Conservation (phyloP, 345 rosid genomes). For the Schrenkiella parvula region DNA sequence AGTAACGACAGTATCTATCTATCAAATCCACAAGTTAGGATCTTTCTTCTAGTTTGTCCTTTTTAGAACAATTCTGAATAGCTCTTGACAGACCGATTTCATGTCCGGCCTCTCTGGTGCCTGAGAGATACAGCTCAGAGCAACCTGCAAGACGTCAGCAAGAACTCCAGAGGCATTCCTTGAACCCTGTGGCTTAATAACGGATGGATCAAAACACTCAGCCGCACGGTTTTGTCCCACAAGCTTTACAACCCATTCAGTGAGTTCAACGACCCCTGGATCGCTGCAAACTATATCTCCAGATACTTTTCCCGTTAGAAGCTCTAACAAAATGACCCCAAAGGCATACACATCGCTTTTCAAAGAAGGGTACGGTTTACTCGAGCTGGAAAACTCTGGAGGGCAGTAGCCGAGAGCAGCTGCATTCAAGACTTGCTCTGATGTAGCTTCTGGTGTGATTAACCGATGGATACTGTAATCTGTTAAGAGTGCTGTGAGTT, state of each 20-base stretch:
- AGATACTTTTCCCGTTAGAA: slow-evolving; percentile 62
- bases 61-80: slow-evolving; percentile 31
- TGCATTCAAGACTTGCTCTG: slow-evolving; percentile 83
- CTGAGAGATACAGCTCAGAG: slow-evolving; percentile 63
- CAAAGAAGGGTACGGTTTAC: slow-evolving; percentile 78
- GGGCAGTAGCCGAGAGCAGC: slow-evolving; percentile 89
- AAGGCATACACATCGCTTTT: slow-evolving; percentile 88
- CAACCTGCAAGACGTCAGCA: slow-evolving; percentile 52
- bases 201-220: slow-evolving; percentile 61
- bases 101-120: slow-evolving; percentile 88
- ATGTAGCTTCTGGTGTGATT: slow-evolving; percentile 73
- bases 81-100: slow-evolving; percentile 57
- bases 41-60: slow-evolving; percentile 16
- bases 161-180: slow-evolving; percentile 36
- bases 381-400: slow-evolving; percentile 83
- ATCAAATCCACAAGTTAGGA: neutral
- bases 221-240: slow-evolving; percentile 46
- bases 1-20: neutral
- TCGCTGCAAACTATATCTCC: slow-evolving; percentile 60
- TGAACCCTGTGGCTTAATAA: slow-evolving; percentile 25
- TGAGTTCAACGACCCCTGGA: slow-evolving; percentile 64
- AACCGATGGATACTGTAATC: slow-evolving; percentile 87
- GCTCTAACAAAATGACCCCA: slow-evolving; percentile 74
- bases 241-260: slow-evolving; percentile 70
- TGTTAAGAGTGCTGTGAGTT: slow-evolving; percentile 53